Base-by-base conservation (phyloP, 2,329 filamentous ascomycete species). In the Hypomyces perniciosus region DNA sequence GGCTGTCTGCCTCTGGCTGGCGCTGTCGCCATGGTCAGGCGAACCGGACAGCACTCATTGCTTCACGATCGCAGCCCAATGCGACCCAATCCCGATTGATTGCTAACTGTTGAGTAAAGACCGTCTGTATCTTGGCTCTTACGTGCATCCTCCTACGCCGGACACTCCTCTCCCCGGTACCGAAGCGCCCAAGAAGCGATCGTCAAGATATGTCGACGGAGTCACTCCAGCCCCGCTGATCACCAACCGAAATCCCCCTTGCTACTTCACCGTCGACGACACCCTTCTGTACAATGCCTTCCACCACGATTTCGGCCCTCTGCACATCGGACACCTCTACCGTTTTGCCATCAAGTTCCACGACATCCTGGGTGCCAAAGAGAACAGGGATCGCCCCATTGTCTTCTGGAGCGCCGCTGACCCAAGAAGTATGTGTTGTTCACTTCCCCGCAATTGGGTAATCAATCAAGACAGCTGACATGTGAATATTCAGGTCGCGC, bases 291-390 rank as follows among this genome's bases (percentile, higher is more conserved):
- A 99, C 78, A 99, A 99, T 69, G 91, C 92, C 31, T 99, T 99
- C 72, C 91, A 97, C 72, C 91, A 95, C 63, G 93, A 99, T 72
- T 99, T 99, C 69, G 93, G 93, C 62, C 93, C 93, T 63, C 77
- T 99, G 53, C 93, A 99, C 74, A 95, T 99, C 60, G 93, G 93
- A 28, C 93, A 99, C 68, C 76, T 99, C 38, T 99, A 97, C 76
- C 83, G 93, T 56, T 99, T 97, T 68, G 92, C 93, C 4, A 88
- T 97, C 48, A 86, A 92, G 62, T 90, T 99, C 66, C 93, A 99
- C 66, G 92, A 97, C 62, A 90, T 97, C 43, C 79, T 99, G 34
- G 92, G 89, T 12, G 90, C 91, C 52, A 89, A 90, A 57, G 88
- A 90, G 62, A 96, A 95, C 70, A 88, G 91, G 72, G 85, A 90